These are phyloP conservation scores for Gnomoniopsis smithogilvyi DNA, from an alignment of 2,329 filamentous ascomycete species.

Conservation along the genomic window DNA sequence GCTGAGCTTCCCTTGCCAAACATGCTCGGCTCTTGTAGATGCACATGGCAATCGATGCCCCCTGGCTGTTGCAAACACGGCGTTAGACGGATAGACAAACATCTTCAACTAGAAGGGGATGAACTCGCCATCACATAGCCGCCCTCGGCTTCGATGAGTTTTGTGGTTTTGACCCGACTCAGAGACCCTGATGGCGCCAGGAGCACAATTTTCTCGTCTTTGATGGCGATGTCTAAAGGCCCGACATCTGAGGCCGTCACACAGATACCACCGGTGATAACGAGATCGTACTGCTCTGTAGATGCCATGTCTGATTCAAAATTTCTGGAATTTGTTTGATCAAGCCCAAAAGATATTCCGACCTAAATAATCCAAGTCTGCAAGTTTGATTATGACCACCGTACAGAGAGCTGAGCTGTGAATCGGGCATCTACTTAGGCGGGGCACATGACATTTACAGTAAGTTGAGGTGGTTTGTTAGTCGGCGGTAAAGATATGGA, in stretches of 20 bases:
- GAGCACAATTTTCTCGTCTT: conserved; percentile 38
- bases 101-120: too few species aligned
- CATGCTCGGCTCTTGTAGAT: conserved; percentile 36
- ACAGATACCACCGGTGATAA: conserved; percentile 40
- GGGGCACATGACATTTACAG: too few species aligned
- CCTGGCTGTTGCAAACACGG: conserved; percentile 26
- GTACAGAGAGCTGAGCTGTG: too few species aligned
- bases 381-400: too few species aligned
- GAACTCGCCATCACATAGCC: conserved; percentile 36
- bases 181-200: conserved; percentile 36
- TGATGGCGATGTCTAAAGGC: conserved; percentile 38
- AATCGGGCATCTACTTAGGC: too few species aligned
- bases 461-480: too few species aligned
- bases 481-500: too few species aligned
- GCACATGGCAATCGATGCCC: conserved; percentile 38
- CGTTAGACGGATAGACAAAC: not conserved
- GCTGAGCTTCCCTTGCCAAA: conserved; percentile 30
- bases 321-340: too few species aligned
- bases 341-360: too few species aligned
- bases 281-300: conserved; percentile 31
- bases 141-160: conserved; percentile 38
- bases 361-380: too few species aligned
- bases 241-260: conserved; percentile 40
- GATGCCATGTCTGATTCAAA: not conserved
- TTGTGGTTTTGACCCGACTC: conserved; percentile 23